Evolutionary conservation across 2,329 filamentous ascomycete genomes (phyloP).

Genomic region (Bertia moriformis): DNA sequence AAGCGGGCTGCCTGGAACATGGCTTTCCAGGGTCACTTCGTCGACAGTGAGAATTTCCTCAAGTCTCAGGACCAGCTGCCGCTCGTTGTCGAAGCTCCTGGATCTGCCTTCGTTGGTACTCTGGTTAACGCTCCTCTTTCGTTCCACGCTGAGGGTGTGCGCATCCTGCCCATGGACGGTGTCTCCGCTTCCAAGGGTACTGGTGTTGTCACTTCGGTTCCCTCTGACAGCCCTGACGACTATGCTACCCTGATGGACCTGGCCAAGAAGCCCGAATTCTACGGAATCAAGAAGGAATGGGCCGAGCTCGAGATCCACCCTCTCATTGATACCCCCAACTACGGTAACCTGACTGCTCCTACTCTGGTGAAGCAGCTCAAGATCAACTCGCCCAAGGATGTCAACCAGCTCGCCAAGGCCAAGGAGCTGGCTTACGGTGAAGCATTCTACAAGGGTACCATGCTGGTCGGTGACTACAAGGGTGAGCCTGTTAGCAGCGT

Average conservation of each 20-base stretch:
- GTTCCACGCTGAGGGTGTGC: constrained; percentile 66
- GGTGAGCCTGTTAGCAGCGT: constrained; percentile 75
- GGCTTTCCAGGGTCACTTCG: constrained; percentile 72
- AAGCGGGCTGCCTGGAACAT: constrained; percentile 76
- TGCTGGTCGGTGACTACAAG: constrained; percentile 77
- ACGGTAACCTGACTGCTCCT: constrained; percentile 72
- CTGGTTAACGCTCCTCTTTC: constrained; percentile 80
- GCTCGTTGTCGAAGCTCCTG: constrained; percentile 57
- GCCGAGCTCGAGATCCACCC: constrained; percentile 78
- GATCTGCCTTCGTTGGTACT: constrained; percentile 75
- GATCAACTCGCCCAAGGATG: constrained; percentile 91
- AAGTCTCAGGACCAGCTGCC: constrained; percentile 22
- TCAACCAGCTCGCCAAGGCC: constrained; percentile 76
- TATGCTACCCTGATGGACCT: constrained; percentile 80
- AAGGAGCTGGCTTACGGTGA: constrained; percentile 97
- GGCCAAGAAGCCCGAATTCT: constrained; percentile 88
- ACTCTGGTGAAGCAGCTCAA: constrained; percentile 81
- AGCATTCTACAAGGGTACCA: constrained; percentile 86
- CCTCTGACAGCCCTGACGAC: constrained; percentile 90
- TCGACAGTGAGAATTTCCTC: constrained; percentile 61
- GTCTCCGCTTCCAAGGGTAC: constrained; percentile 89
- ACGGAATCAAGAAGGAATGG: constrained; percentile 94
- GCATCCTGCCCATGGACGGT: constrained; percentile 88
- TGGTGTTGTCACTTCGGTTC: constrained; percentile 88
- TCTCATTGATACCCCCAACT: constrained; percentile 77